phyloP scores from a whole-genome alignment of 1,284 basidiomycete genomes.

The Trichosporon sp. region DNA sequence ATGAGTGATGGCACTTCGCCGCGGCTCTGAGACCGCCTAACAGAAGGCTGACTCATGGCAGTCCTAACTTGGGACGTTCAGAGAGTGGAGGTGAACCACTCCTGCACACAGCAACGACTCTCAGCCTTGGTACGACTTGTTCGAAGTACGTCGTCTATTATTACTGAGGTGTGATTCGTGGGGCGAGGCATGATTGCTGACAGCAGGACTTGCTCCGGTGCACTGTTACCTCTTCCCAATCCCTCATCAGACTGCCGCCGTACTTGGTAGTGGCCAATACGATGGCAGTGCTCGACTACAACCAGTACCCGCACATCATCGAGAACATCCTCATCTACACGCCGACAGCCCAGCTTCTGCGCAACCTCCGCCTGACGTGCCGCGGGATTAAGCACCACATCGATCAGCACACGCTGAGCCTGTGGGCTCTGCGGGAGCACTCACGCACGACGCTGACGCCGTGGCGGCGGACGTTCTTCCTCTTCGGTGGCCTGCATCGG shows the following conservation, averaged over 20 bases:
- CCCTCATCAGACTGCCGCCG: neutral
- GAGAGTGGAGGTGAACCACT: neutral
- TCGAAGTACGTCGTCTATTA: neutral
- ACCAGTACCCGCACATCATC: neutral
- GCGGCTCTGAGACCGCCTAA: neutral
- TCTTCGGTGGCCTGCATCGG: neutral
- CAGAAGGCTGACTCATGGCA: neutral
- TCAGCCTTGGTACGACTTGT: neutral
- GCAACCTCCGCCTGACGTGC: neutral
- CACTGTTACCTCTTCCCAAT: neutral
- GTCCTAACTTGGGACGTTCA: too few species aligned
- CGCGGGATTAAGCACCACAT: neutral
- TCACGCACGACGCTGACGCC: neutral
- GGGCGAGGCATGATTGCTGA: neutral
- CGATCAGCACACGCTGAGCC: neutral
- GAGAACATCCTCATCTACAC: neutral
- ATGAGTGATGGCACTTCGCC: too few species aligned
- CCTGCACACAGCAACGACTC: neutral
- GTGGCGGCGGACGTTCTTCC: neutral
- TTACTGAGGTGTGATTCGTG: too few species aligned
- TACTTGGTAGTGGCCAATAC: too few species aligned
- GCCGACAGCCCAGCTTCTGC: neutral
- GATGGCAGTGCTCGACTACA: neutral
- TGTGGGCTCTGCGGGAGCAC: neutral
- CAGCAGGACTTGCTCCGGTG: neutral